Evolutionary conservation across 805 yeast species (phyloP).

Genomic region (Candida peoriensis): DNA sequence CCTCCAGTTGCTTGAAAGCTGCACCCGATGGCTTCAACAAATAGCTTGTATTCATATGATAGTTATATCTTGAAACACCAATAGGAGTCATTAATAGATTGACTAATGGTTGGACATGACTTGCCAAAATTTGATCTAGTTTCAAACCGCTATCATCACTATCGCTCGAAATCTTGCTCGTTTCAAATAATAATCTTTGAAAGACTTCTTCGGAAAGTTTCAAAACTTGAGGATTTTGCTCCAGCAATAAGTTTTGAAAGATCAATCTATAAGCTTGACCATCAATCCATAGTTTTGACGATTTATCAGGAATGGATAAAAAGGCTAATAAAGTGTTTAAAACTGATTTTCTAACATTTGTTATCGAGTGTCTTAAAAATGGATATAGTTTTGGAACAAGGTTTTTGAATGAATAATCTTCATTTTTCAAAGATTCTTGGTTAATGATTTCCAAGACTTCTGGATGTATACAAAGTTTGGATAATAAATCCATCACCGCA

Average conservation of each 20-base stretch:
- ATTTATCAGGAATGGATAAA: slow-evolving; percentile 48
- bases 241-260: slow-evolving; percentile 83
- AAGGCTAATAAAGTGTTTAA: slow-evolving; percentile 76
- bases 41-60: slow-evolving; percentile 71
- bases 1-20: slow-evolving; percentile 3
- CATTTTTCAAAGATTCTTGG: slow-evolving; percentile 46
- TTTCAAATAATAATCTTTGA: slow-evolving; percentile 45
- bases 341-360: slow-evolving; percentile 86
- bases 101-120: slow-evolving; percentile 56
- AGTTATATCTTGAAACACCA: slow-evolving; percentile 86
- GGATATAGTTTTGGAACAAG: slow-evolving; percentile 91
- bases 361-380: slow-evolving; percentile 87
- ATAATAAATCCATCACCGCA: slow-evolving; percentile 89
- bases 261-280: slow-evolving; percentile 68
- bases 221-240: slow-evolving; percentile 75
- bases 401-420: slow-evolving; percentile 56
- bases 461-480: slow-evolving; percentile 78
- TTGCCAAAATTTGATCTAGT: slow-evolving; percentile 48
- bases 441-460: slow-evolving; percentile 73
- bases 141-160: slow-evolving; percentile 9
- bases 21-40: slow-evolving; percentile 77
- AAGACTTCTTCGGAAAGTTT: slow-evolving; percentile 60
- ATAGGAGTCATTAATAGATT: slow-evolving; percentile 86
- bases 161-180: slow-evolving; percentile 24
- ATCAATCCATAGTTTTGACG: slow-evolving; percentile 67